Conservation (phyloP, 2,329 filamentous ascomycete genomes). For the Cladophialophora yegresii region DNA sequence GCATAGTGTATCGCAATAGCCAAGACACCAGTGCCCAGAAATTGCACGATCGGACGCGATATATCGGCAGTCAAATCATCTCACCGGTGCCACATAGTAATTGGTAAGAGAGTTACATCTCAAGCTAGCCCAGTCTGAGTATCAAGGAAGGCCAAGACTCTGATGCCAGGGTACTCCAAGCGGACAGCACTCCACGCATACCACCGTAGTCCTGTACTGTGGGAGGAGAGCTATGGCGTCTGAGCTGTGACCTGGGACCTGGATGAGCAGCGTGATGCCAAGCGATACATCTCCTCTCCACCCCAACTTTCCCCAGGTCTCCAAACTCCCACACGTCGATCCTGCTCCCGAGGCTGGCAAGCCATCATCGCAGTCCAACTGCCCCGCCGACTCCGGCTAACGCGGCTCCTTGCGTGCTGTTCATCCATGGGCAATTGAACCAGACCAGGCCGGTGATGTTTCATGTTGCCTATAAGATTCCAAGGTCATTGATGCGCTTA, state of each 20-base stretch:
- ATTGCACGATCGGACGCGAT: not conserved
- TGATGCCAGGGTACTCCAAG: not conserved
- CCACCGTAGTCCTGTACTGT: not conserved
- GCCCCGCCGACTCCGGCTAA: not conserved
- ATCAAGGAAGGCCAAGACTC: not conserved
- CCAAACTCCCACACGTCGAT: slow-evolving; percentile 1
- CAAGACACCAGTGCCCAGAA: not conserved
- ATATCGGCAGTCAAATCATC: not conserved
- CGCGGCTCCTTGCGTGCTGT: not conserved
- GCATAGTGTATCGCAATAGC: not conserved
- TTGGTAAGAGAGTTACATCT: not conserved
- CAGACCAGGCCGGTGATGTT: not conserved
- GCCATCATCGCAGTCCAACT: not conserved
- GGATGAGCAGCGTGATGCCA: not conserved
- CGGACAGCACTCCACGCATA: not conserved
- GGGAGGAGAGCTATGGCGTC: not conserved
- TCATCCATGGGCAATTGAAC: not conserved
- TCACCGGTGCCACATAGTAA: not conserved
- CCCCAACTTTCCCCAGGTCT: slow-evolving; percentile 7
- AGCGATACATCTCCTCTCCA: slow-evolving; percentile 1
- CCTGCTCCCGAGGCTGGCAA: not conserved
- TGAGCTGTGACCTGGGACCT: not conserved
- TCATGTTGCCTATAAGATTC: not conserved
- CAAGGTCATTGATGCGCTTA: not conserved
- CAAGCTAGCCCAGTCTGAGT: not conserved